These are phyloP conservation scores for Carpinus viminea DNA, from an alignment of 306 rosid genomes.

Conservation along the genomic window DNA sequence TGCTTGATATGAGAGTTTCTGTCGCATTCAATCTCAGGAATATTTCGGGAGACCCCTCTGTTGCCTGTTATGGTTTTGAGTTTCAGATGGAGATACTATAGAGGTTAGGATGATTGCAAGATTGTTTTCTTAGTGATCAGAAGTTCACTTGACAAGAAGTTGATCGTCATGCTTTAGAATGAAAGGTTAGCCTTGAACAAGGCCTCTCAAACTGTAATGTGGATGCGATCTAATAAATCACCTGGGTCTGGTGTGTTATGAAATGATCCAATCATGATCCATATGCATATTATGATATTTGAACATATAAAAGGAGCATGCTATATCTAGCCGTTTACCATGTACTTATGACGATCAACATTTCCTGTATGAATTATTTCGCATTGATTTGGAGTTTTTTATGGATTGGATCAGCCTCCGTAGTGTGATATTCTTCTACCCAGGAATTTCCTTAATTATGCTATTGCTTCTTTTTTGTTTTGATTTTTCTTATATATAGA, in stretches of 20 bases:
- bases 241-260: neutral
- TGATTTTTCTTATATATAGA: no score
- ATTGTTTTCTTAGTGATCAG: neutral
- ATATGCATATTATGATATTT: neutral
- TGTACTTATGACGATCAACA: neutral
- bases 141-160: neutral
- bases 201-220: neutral
- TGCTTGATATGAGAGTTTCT: slow-evolving; percentile 5
- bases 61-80: neutral
- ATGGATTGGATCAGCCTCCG: neutral
- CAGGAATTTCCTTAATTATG: neutral
- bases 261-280: neutral
- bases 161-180: neutral
- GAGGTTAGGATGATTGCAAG: neutral
- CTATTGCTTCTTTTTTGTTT: no score
- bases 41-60: neutral
- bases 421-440: neutral
- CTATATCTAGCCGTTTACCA: neutral
- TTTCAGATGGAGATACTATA: neutral
- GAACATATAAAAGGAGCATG: neutral
- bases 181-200: neutral
- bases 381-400: neutral
- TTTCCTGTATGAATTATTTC: neutral
- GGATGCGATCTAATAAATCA: neutral
- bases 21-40: neutral